Evolutionary conservation across 2,329 filamentous ascomycete species (phyloP), one percentile per base, ranked within the genome.

Genomic region (Beauveria medogensis): DNA sequence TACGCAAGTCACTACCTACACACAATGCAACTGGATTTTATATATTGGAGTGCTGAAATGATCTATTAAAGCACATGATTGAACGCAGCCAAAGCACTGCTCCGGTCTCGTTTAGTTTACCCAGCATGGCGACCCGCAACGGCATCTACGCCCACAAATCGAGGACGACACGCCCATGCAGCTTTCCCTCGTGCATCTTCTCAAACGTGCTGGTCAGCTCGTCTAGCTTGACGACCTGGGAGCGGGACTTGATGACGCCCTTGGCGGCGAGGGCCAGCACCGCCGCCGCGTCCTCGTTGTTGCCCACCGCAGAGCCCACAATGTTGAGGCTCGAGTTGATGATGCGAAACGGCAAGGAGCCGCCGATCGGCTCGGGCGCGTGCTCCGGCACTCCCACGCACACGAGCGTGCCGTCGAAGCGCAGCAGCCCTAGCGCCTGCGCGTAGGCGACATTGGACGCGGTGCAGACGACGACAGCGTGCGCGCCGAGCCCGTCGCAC

Each of bases 271-370:
- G 50, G 1, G 59, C 57, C 18, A 63, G 52, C 16, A 53, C 51
- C 52, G 58, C 46, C n/a, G 16, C 65, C 12, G 80, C 80, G 34
- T 83, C 80, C 57, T 73, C 71, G 47, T 78, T 73, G 57, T 78
- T 82, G 0, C 81, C 80, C 16, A 82, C 79, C 1, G 78, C 74
- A 10, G 75, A 78, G 5, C 78, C 80, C 5, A 77, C 74, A 61
- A 83, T 79, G n/a, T 70, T 75, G 55, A 73, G 67, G 63, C 80
- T 74, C 62, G 72, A 71, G 5, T 61, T 65, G 37, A 82, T 70
- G 55, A 83, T 67, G 1, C 62, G 37, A 0, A 68, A 69, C 12
- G 80, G 80, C 52, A 70, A 73, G 0, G 79, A 75, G 3, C 71
- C 75, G 1, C 72, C 74, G 62, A 83, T 80, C 1, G 78, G 72